Evolutionary conservation across 176 grass and related monocot genomes (phyloP), one percentile per base, ranked within the genome.

Genomic region (Ensete ventricosum): DNA sequence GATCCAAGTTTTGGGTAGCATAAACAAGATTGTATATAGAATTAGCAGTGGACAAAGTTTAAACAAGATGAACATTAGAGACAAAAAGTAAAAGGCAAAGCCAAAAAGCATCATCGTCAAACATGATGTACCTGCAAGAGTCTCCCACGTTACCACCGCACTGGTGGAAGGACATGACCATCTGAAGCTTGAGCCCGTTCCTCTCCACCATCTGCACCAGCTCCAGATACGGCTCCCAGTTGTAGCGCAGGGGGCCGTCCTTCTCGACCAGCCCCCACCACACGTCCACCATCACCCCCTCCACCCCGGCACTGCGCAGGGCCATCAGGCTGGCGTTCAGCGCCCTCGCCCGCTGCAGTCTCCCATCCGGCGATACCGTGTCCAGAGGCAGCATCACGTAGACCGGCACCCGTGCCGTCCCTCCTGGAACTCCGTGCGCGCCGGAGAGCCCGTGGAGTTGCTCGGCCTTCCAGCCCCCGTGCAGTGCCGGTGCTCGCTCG

Each of bases 251-350:
- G 26, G 95, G 90, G 0, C 84, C 90, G 0, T 93, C 88, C 68
- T 82, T 72, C 78, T 98, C 95, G 17, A 94, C 95, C 59, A 98
- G 58, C 17, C 90, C 95, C 95, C 95, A 98, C 95, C 95, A 98
- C 75, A 93, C 95, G 79, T 98, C 95, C 50, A 85, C 90, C 90
- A 98, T 98, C 70, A 98, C 91, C 17, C 94, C 94, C 84, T 98
- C 88, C 78, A 89, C 94, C 43, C 94, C 90, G 11, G 88, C 94
- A 82, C 82, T 88, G 63, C 84, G 80, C 76, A 98, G 82, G 50
- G 94, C 90, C 94, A 85, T 81, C 76, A 98, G 82, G 52, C 90
- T 91, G 11, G 90, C 90, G 71, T 89, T 87, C 82, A 98, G 8
- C n/a, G 90, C 94, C 34, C 90, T 72, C 27, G 73, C 75, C 50